A percentile compares a stretch with the other conserved stretches of the same genome.
phyloP scores from a whole-genome alignment of 2,329 filamentous ascomycete species.

The Didymella exigua region DNA sequence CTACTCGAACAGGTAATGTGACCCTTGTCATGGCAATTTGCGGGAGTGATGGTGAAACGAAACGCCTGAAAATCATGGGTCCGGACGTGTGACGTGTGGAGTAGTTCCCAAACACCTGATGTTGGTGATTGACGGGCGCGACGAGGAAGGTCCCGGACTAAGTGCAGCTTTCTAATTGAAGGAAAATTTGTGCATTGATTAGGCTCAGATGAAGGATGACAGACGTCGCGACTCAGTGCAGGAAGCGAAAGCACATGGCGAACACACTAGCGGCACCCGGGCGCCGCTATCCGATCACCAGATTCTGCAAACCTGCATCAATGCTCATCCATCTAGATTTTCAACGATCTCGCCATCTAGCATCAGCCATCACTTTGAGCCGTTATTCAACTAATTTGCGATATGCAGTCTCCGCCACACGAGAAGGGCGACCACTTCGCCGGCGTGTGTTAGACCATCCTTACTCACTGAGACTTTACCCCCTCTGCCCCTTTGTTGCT shows the following conservation, averaged over 20 bases:
- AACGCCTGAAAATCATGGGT: slow-evolving; percentile 12
- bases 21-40: slow-evolving; percentile 21
- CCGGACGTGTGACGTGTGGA: slow-evolving; percentile 17
- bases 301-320: not conserved
- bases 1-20: slow-evolving; percentile 4
- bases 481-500: not conserved
- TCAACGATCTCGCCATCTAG: not conserved
- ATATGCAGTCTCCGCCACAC: not conserved
- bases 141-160: not conserved
- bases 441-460: too few species aligned
- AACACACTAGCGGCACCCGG: not conserved
- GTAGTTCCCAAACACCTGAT: slow-evolving; percentile 8
- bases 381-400: not conserved
- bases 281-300: not conserved
- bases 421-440: not conserved
- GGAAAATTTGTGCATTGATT: slow-evolving; percentile 16
- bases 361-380: not conserved
- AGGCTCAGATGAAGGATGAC: not conserved
- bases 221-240: slow-evolving; percentile 7
- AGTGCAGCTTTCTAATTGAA: slow-evolving; percentile 23
- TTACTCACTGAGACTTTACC: not conserved
- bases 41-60: slow-evolving; percentile 29
- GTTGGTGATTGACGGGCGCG: not conserved
- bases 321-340: not conserved
- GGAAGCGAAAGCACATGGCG: slow-evolving; percentile 1